Conservation (phyloP, 2,329 filamentous ascomycete genomes). For the Penicillium sp. region DNA sequence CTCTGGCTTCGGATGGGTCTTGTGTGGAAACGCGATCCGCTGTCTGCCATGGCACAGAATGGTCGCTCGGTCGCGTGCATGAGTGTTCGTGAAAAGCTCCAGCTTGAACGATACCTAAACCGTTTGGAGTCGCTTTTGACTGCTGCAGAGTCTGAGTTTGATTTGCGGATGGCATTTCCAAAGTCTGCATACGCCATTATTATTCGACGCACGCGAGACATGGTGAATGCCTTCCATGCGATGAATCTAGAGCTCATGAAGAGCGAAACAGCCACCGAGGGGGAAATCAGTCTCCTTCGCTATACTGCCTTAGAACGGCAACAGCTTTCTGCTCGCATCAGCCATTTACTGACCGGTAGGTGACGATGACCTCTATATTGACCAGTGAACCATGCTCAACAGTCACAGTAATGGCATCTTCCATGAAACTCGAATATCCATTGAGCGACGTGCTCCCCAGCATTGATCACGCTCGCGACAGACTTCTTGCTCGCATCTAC, state of each 20-base stretch:
- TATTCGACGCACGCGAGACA: conserved; percentile 73
- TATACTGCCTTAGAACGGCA: conserved; percentile 77
- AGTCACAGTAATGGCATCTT: conserved; percentile 76
- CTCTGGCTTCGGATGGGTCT: conserved; percentile 92
- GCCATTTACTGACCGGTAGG: conserved; percentile 70
- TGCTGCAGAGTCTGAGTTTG: conserved; percentile 80
- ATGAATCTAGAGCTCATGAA: conserved; percentile 92
- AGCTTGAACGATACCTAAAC: conserved; percentile 74
- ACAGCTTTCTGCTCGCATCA: conserved; percentile 82
- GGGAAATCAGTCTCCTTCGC: conserved; percentile 75
- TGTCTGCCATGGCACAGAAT: conserved; percentile 68
- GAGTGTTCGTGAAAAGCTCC: conserved; percentile 80
- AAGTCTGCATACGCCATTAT: conserved; percentile 69
- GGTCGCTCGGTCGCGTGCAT: conserved; percentile 67
- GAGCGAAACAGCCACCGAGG: conserved; percentile 69
- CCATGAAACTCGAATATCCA: conserved; percentile 91
- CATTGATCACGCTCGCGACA: conserved; percentile 75
- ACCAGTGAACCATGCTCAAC: neutral
- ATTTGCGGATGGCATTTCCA: conserved; percentile 83
- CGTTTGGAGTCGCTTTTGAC: conserved; percentile 71
- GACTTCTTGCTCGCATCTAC: conserved; percentile 82
- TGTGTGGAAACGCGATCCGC: conserved; percentile 91
- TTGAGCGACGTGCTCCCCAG: conserved; percentile 85
- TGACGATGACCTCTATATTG: neutral
- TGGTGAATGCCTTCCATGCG: conserved; percentile 91